Evolutionary conservation across 1,284 basidiomycete species (phyloP).

Genomic region (Schizopora paradoxa): DNA sequence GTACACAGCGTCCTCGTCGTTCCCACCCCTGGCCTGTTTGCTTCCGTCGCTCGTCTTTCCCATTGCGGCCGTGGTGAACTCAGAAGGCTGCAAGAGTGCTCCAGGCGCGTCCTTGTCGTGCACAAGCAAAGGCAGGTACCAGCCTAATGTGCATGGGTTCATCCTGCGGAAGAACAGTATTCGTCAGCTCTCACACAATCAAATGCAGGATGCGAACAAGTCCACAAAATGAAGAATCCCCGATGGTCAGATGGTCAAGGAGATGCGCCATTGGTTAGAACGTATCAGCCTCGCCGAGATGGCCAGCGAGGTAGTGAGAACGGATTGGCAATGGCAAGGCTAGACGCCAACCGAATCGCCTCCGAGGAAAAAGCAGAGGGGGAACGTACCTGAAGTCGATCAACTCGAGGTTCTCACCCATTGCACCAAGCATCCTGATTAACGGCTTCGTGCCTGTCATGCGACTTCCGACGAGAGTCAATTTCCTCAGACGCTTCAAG

Average conservation of each 20-base stretch:
- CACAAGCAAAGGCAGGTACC: conserved; percentile 85
- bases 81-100: conserved; percentile 56
- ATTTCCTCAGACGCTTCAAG: conserved; percentile 71
- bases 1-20: no score
- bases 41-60: no score
- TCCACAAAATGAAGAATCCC: neutral
- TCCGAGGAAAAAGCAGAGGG: conserved; percentile 1
- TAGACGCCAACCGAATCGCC: neutral
- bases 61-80: no score
- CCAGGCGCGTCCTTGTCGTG: conserved; percentile 51
- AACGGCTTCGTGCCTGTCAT: conserved; percentile 66
- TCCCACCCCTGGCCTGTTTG: no score
- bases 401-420: conserved; percentile 73
- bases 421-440: conserved; percentile 63
- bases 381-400: conserved; percentile 79
- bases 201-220: conserved; percentile 12
- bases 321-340: neutral
- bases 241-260: neutral
- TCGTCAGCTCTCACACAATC: conserved; percentile 3
- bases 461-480: conserved; percentile 83
- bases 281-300: conserved; percentile 2
- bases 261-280: neutral
- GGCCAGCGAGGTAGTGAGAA: neutral
- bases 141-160: conserved; percentile 93
- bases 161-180: conserved; percentile 47